Evolutionary conservation across 2,329 filamentous ascomycete species (phyloP).

Genomic region (Xylariomycetidae sp.): DNA sequence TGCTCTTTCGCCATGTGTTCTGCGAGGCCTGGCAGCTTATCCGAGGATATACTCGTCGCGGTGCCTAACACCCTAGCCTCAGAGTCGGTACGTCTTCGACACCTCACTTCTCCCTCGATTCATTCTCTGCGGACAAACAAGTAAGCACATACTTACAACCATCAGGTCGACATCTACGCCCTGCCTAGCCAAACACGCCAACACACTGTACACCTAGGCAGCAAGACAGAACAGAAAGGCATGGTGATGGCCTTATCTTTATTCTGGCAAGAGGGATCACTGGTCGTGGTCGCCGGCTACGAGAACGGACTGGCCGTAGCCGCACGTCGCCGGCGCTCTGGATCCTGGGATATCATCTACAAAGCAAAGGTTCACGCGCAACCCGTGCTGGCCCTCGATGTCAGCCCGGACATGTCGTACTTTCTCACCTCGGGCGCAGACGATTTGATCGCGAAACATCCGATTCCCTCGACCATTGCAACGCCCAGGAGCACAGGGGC

Average conservation of each 20-base stretch:
- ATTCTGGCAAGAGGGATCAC: slow-evolving; percentile 39
- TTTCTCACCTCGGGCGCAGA: slow-evolving; percentile 83
- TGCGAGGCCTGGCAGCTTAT: slow-evolving; percentile 23
- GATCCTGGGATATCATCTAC: slow-evolving; percentile 51
- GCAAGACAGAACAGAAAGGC: slow-evolving; percentile 47
- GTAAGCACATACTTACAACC: neutral
- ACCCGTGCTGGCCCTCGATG: slow-evolving; percentile 70
- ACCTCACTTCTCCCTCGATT: neutral
- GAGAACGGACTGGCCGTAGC: slow-evolving; percentile 76
- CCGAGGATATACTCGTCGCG: slow-evolving; percentile 58
- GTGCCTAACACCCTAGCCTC: slow-evolving; percentile 73
- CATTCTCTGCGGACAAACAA: neutral
- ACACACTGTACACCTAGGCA: slow-evolving; percentile 42
- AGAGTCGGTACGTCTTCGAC: slow-evolving; percentile 48
- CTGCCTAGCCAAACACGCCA: slow-evolving; percentile 69
- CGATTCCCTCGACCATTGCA: no score
- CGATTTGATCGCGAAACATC: slow-evolving; percentile 69
- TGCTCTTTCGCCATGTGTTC: slow-evolving; percentile 70
- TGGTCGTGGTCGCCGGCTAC: slow-evolving; percentile 70
- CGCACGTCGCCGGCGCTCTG: slow-evolving; percentile 42
- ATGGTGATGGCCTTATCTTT: slow-evolving; percentile 86
- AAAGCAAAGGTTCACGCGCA: slow-evolving; percentile 65
- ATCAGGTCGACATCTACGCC: slow-evolving; percentile 72
- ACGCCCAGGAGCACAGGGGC: slow-evolving; percentile 6
- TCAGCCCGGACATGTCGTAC: slow-evolving; percentile 42